These are phyloP conservation scores for Nemania bipapillata DNA, from an alignment of 2,329 filamentous ascomycete genomes.

Conservation along the genomic window DNA sequence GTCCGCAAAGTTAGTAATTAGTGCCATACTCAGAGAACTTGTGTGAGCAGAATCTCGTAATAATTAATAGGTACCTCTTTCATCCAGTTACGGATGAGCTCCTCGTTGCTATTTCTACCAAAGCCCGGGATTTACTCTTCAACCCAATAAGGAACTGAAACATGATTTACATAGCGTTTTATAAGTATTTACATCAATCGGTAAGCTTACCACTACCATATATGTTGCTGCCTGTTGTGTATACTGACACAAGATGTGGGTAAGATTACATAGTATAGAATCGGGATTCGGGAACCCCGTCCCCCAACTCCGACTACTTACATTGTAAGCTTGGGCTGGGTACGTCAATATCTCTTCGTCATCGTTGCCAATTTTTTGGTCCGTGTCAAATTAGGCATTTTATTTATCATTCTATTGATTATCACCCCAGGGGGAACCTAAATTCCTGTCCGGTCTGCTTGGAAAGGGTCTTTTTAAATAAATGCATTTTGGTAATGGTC, in stretches of 20 bases:
- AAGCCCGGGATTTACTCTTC: not conserved
- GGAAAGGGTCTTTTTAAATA: not conserved
- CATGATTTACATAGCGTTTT: not conserved
- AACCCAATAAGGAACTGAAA: not conserved
- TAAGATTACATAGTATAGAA: not conserved
- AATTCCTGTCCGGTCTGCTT: not conserved
- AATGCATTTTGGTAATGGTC: not conserved
- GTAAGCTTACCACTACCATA: not conserved
- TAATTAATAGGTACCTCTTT: too few species aligned
- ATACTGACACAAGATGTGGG: not conserved
- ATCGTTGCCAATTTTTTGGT: not conserved
- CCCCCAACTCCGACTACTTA: conserved; percentile 15
- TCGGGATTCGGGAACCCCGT: conserved; percentile 27
- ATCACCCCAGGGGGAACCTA: not conserved
- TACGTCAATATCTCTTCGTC: conserved; percentile 13
- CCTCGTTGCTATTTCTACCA: not conserved
- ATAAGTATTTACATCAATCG: not conserved
- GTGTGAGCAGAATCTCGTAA: too few species aligned
- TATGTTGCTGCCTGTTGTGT: not conserved
- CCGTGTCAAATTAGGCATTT: not conserved
- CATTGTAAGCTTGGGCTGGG: not conserved
- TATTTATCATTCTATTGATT: not conserved
- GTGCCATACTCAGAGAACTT: too few species aligned
- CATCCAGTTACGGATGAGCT: not conserved
- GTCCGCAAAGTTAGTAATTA: too few species aligned